phyloP scores from a whole-genome alignment of 495 filamentous ascomycete genomes.

The Schizothecium vesticola region DNA sequence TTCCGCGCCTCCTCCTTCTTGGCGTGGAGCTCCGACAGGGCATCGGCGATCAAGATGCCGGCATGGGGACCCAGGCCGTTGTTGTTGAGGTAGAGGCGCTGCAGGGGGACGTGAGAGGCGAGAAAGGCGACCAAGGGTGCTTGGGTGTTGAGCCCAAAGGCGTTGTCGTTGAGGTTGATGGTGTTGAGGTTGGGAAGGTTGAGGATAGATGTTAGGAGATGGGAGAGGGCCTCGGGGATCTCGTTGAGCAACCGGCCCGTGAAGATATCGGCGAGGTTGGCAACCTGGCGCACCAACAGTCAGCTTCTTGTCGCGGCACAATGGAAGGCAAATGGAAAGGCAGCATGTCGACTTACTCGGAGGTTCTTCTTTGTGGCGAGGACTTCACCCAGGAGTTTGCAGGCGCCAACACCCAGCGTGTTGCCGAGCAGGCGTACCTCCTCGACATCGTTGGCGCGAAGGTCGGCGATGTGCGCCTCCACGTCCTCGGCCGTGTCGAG shows the following conservation, averaged over 20 bases:
- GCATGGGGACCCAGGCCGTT: conserved; percentile 94
- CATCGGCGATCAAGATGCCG: conserved; percentile 76
- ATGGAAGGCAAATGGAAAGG: not conserved
- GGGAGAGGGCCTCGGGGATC: conserved; percentile 82
- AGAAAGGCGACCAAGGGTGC: conserved; percentile 82
- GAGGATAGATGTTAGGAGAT: conserved; percentile 79
- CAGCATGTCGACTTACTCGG: conserved; percentile 42
- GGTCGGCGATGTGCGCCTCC: conserved; percentile 70
- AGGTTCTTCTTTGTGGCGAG: conserved; percentile 76
- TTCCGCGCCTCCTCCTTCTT: conserved; percentile 74
- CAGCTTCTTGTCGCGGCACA: conserved; percentile 12
- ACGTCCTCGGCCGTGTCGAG: conserved; percentile 83
- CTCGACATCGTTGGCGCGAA: conserved; percentile 70
- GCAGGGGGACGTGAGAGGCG: conserved; percentile 74
- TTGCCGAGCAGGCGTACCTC: conserved; percentile 82
- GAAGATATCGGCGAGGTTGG: conserved; percentile 95
- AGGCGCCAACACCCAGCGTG: conserved; percentile 84
- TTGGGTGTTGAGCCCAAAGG: conserved; percentile 89
- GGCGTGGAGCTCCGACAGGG: conserved; percentile 65
- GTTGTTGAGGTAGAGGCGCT: conserved; percentile 92
- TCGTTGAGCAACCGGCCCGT: conserved; percentile 89
- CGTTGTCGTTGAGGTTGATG: conserved; percentile 94
- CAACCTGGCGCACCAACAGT: conserved; percentile 47
- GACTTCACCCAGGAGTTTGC: conserved; percentile 71
- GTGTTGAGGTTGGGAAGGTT: conserved; percentile 78